Evolutionary conservation across 352 stramenopile species (phyloP), one percentile per base, ranked within the genome.

Genomic region (Phytophthora syringae): DNA sequence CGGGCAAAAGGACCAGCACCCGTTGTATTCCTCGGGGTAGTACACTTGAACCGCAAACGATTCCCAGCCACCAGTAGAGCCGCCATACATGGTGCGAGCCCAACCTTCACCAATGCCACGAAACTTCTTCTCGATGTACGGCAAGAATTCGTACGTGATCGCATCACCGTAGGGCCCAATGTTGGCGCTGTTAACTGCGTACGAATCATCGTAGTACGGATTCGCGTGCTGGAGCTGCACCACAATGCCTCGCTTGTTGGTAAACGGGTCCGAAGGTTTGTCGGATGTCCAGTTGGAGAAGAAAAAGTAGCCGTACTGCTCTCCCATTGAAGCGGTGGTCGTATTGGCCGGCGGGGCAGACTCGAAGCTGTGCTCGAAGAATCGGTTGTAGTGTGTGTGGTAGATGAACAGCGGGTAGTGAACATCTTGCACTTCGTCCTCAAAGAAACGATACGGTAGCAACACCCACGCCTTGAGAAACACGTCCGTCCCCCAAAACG

Each of bases 141-240:
- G 83, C n/a, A 92, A 47, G 59, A 92, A 92, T 50, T 92, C 83
- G 68, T 79, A 84, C 43, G 81, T 92, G 72, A 92, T 90, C 11
- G 83, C 83, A 30, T 92, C 83, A 22, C 83, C 83, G 55, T 92
- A 92, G 5, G 83, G 83, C 1, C 83, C 83, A 24, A 92, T 86
- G 42, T 89, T 92, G 60, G 80, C 83, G 37, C 79, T 89, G 48
- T 92, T 92, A 60, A 92, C 79, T 0, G 83, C 83, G 64, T 90
- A 92, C 57, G 80, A 90, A 60, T 92, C 83, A 45, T 92, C 83
- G 53, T 92, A 92, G 83, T 92, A 92, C 47, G 83, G 83, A 34
- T 92, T 92, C 2, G 83, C 83, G 52, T 92, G 83, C 58, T 92
- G 83, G 5, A 92, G 67, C 66, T 92, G 83, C 32, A 92, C 83